These are phyloP conservation scores for Neofusicoccum ribis DNA, from an alignment of 2,329 filamentous ascomycete genomes.

Conservation along the genomic window DNA sequence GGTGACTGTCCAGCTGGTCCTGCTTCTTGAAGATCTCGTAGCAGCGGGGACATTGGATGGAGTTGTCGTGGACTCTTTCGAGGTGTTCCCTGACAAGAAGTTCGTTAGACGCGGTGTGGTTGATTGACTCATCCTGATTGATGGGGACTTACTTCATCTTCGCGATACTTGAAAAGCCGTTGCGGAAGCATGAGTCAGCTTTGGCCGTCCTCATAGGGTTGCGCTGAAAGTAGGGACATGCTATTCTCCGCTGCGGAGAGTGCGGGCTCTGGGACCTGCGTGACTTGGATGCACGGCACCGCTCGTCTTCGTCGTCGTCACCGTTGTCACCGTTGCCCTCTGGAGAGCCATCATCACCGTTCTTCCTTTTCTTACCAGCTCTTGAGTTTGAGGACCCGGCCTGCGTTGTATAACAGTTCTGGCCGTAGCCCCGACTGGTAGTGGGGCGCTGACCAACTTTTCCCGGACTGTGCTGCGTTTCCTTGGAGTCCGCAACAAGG, in stretches of 20 bases:
- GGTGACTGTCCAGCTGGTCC: neutral
- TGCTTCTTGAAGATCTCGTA: neutral
- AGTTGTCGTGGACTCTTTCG: neutral
- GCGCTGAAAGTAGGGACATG: neutral
- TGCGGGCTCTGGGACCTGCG: neutral
- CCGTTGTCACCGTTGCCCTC: neutral
- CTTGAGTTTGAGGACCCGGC: neutral
- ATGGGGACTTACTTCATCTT: conserved; percentile 2
- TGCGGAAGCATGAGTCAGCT: neutral
- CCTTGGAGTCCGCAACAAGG: neutral
- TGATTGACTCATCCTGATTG: neutral
- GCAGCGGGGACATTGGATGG: neutral
- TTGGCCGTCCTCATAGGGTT: neutral
- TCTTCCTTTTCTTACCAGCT: neutral
- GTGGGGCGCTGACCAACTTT: neutral
- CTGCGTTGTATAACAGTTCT: neutral
- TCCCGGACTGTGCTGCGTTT: neutral
- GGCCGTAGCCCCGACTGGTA: neutral
- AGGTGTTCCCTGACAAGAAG: neutral
- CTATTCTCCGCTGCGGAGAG: neutral
- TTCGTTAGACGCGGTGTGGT: neutral
- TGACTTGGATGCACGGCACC: neutral
- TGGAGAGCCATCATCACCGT: neutral
- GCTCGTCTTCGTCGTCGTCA: neutral
- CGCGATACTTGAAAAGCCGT: neutral